A percentile compares a stretch with the other conserved stretches of the same genome.
These are phyloP conservation scores for Hortaea werneckii DNA, from an alignment of 2,329 filamentous ascomycete species.

Conservation along the genomic window DNA sequence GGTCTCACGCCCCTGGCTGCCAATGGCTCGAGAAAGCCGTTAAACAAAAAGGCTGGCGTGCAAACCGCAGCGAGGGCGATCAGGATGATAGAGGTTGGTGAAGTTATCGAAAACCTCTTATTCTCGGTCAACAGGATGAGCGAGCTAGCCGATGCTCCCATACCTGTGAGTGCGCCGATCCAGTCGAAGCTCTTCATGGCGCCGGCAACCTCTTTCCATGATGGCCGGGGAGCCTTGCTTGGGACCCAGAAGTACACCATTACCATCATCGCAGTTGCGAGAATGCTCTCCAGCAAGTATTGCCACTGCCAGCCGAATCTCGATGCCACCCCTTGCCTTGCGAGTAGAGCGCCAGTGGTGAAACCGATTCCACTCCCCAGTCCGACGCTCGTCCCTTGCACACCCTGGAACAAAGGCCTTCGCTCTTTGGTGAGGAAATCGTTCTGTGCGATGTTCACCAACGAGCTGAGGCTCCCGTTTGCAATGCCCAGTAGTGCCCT, in stretches of 20 bases:
- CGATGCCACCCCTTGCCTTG: not conserved
- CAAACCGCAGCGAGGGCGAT: constrained; percentile 5
- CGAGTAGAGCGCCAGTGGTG: constrained; percentile 10
- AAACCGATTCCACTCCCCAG: constrained; percentile 12
- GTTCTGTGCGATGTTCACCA: constrained; percentile 16
- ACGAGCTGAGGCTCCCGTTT: constrained; percentile 4
- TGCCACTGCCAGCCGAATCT: constrained; percentile 7
- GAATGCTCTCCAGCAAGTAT: constrained; percentile 6
- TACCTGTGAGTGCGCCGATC: constrained; percentile 10
- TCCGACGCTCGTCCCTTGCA: constrained; percentile 13
- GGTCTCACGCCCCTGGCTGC: constrained; percentile 7
- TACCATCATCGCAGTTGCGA: constrained; percentile 1
- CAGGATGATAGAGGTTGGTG: constrained; percentile 6
- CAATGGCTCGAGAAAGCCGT: not conserved
- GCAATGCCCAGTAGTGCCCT: not conserved
- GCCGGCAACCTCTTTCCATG: constrained; percentile 1
- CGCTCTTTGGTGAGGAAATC: constrained; percentile 10
- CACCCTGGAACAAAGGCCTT: constrained; percentile 12
- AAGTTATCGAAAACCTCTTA: constrained; percentile 1
- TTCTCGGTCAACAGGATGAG: constrained; percentile 10
- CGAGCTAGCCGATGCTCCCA: constrained; percentile 5
- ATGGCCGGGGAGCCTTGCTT: not conserved
- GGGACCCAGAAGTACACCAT: constrained; percentile 7
- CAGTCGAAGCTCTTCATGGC: constrained; percentile 11
- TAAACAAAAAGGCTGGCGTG: constrained; percentile 2